Conservation (phyloP, 1,139 yeast genomes). For the Schwanniomyces etchellsii region DNA sequence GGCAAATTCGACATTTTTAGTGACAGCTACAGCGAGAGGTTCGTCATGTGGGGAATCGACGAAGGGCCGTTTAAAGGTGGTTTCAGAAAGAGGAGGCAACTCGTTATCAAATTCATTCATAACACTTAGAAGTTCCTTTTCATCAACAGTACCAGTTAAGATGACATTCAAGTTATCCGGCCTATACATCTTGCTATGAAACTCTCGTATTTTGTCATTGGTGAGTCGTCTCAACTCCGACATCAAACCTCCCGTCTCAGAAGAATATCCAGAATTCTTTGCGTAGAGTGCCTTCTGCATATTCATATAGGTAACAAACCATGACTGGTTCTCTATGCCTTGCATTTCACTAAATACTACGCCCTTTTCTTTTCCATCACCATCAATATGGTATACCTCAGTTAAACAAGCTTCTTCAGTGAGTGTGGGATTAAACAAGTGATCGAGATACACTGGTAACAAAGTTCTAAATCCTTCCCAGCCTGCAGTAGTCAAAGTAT, state of each 20-base stretch:
- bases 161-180: constrained; percentile 83
- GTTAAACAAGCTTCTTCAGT: constrained; percentile 89
- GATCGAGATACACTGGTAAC: constrained; percentile 88
- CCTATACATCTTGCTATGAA: constrained; percentile 67
- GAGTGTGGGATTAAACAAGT: constrained; percentile 75
- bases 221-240: constrained; percentile 68
- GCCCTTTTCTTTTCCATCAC: constrained; percentile 87
- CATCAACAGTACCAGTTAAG: constrained; percentile 79
- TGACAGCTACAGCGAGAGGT: constrained; percentile 34
- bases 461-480: constrained; percentile 89
- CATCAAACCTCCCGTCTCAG: constrained; percentile 93
- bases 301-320: constrained; percentile 60
- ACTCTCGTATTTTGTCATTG: constrained; percentile 67
- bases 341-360: constrained; percentile 98
- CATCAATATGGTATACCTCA: constrained; percentile 93
- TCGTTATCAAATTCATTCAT: constrained; percentile 61
- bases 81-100: constrained; percentile 36
- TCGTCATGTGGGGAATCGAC: constrained; percentile 58
- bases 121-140: constrained; percentile 54
- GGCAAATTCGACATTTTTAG: constrained; percentile 68
- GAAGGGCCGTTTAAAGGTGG: constrained; percentile 61
- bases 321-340: constrained; percentile 79
- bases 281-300: constrained; percentile 59
- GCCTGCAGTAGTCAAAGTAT: constrained; percentile 87
- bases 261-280: constrained; percentile 69